Evolutionary conservation across 805 yeast species (phyloP).

Genomic region (Hanseniaspora hatyaiensis): DNA sequence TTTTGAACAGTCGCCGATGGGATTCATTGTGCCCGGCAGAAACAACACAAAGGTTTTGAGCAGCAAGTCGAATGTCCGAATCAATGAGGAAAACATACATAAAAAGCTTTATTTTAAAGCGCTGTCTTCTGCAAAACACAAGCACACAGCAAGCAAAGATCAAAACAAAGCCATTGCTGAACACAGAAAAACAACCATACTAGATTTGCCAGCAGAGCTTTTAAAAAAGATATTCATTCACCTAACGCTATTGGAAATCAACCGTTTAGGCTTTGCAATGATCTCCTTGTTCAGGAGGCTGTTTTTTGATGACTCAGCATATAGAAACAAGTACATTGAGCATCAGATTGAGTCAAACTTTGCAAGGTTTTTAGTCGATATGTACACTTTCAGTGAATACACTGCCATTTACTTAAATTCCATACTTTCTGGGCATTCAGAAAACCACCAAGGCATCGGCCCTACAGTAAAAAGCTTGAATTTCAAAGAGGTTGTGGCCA

Average conservation of each 20-base stretch:
- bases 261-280: neutral
- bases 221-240: neutral
- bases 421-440: too few species aligned
- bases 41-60: constrained; percentile 4
- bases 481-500: too few species aligned
- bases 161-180: too few species aligned
- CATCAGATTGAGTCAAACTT: too few species aligned
- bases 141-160: too few species aligned
- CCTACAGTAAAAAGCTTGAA: too few species aligned
- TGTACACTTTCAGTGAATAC: too few species aligned
- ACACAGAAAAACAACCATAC: neutral
- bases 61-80: neutral
- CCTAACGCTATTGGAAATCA: neutral
- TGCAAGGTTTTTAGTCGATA: too few species aligned
- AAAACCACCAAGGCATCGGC: too few species aligned
- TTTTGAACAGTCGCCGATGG: neutral
- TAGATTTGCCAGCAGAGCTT: neutral
- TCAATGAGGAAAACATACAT: neutral
- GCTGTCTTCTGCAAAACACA: too few species aligned
- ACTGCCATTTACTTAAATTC: too few species aligned
- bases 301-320: neutral
- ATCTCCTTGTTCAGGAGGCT: neutral
- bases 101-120: neutral
- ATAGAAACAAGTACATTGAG: too few species aligned
- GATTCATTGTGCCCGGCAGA: constrained; percentile 8